Base-by-base conservation (phyloP, 495 filamentous ascomycete genomes). In the Aspergillus ostianus region DNA sequence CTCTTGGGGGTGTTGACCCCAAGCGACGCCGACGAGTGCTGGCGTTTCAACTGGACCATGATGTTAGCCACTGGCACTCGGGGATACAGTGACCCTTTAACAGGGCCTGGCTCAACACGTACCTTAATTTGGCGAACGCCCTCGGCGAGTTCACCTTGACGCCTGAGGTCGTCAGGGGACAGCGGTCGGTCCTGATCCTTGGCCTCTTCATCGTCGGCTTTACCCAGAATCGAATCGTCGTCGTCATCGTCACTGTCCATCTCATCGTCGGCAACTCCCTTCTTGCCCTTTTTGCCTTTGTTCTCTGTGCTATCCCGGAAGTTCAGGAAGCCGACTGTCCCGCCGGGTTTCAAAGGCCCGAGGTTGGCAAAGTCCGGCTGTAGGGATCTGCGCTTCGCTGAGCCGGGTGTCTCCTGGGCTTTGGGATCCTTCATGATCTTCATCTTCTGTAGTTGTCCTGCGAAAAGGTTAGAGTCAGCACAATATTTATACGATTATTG, bases 381-480 rank as follows among this genome's bases (percentile, higher is more conserved):
- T 15, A 86, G 77, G 1, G 90, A 92, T 56, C 89, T 84, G 64
- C 92, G 84, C 71, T 94, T 95, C 3, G 76, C 68, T 45, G 75
- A 75, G 6, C 82, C 74, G 0, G 86, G 79, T 2, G 85, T 82
- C 47, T 84, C 72, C 57, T 83, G 78, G 4, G 74, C 57, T 63
- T 91, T 90, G 15, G 84, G 62, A 9, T 85, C 75, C 32, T 86
- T 78, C 47, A 92, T 71, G 30, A 98, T 89, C 29, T 91, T 90
- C 92, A 97, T 96, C 77, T 97, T 96, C 69, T 91, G 85, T 29
- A 97, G 80, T 88, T 97, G 91, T 26, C 89, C 91, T 95, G 62
- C 2, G 53, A 10, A 52, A 36, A 17, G 27, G 64, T 70, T 53
- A 68, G 65, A 20, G 57, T 73, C 69, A 66, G 58, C 57, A 54